A percentile compares a stretch with the other conserved stretches of the same genome.
phyloP scores from a whole-genome alignment of 2,329 filamentous ascomycete genomes.

The Arthrobotrys musiformis region DNA sequence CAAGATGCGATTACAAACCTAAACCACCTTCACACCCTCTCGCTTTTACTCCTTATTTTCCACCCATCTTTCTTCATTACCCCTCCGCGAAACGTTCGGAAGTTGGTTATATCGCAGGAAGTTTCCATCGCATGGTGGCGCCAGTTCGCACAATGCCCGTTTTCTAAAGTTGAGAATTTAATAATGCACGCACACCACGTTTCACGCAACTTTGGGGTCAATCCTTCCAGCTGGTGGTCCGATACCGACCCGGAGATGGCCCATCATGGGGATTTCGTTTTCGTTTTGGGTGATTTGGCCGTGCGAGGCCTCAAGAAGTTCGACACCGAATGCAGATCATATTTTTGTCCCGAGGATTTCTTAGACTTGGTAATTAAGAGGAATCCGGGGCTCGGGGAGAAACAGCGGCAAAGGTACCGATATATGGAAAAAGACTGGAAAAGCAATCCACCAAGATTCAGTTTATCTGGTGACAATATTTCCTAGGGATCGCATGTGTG shows the following conservation, averaged over 20 bases:
- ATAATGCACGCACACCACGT: not conserved
- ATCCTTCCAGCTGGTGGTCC: not conserved
- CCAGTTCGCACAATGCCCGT: constrained; percentile 14
- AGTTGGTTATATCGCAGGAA: not conserved
- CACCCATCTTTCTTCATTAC: constrained; percentile 18
- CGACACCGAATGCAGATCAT: not conserved
- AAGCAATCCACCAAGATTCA: not conserved
- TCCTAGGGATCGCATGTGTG: no score
- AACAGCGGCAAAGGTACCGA: not conserved
- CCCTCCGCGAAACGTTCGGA: not conserved
- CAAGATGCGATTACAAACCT: not conserved
- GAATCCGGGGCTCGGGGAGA: not conserved
- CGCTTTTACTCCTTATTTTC: not conserved
- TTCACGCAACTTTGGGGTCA: not conserved
- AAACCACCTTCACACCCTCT: not conserved
- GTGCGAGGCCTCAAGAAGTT: not conserved
- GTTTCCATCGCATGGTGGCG: constrained; percentile 18
- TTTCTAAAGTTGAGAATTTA: not conserved
- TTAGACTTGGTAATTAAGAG: not conserved
- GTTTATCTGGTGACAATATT: not conserved
- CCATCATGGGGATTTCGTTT: not conserved
- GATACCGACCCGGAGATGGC: not conserved
- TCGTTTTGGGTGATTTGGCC: not conserved
- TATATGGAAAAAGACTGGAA: not conserved
- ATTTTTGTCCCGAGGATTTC: not conserved